Conservation (phyloP, 129 eudicot species). For the Sambucus nigra region DNA sequence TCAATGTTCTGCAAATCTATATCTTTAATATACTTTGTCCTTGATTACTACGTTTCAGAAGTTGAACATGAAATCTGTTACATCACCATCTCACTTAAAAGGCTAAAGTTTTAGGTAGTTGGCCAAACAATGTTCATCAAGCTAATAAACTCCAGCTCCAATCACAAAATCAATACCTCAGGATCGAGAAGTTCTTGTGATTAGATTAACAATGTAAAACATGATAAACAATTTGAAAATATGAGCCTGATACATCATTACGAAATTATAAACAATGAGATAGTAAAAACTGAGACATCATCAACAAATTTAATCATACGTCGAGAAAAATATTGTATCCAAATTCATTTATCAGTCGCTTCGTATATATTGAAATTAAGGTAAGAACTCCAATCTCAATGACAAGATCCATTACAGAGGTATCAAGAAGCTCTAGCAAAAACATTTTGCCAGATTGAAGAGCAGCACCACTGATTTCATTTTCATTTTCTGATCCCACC, state of each 20-base stretch:
- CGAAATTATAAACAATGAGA: not conserved
- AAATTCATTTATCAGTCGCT: not conserved
- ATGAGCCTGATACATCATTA: not conserved
- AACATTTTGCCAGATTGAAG: slow-evolving; percentile 80
- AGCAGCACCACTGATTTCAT: slow-evolving; percentile 32
- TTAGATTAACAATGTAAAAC: not conserved
- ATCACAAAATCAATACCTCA: not conserved
- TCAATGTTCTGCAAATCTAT: too few relatives aligned
- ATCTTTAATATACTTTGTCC: too few relatives aligned
- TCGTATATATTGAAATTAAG: not conserved
- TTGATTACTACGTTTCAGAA: too few relatives aligned
- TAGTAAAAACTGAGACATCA: not conserved
- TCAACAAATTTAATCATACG: not conserved
- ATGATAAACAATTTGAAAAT: not conserved
- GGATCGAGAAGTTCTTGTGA: not conserved
- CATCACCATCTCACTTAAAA: too few relatives aligned
- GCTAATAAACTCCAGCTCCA: slow-evolving; percentile 3
- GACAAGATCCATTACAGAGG: slow-evolving; percentile 35
- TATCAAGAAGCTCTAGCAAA: slow-evolving; percentile 70
- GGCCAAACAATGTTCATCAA: too few relatives aligned
- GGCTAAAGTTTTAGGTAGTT: too few relatives aligned
- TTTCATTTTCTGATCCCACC: slow-evolving; percentile 25
- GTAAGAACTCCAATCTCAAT: not conserved
- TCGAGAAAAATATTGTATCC: not conserved
- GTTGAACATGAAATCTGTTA: too few relatives aligned